Conservation (phyloP, 1,284 basidiomycete genomes). For the Cerioporus squamosus region DNA sequence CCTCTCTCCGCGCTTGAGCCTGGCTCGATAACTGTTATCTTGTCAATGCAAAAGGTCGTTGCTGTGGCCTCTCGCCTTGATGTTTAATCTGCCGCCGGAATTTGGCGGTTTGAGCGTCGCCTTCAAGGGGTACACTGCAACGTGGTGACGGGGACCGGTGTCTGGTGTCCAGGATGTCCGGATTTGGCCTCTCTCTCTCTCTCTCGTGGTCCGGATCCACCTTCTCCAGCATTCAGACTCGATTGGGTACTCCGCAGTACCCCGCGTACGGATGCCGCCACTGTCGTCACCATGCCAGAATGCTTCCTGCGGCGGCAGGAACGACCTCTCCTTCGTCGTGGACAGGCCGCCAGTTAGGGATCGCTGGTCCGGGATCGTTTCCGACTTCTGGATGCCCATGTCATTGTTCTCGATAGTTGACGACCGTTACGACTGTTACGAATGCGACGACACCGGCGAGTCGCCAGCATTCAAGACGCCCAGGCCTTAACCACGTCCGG, state of each 20-base stretch:
- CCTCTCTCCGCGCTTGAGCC: constrained; percentile 10
- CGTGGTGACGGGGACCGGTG: too few relatives aligned
- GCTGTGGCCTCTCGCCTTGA: constrained; percentile 12
- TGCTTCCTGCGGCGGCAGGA: not conserved
- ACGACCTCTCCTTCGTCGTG: not conserved
- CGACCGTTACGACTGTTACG: too few relatives aligned
- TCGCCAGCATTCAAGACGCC: too few relatives aligned
- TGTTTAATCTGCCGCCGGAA: not conserved
- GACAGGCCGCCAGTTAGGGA: too few relatives aligned
- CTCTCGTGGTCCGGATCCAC: not conserved
- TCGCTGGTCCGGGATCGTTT: too few relatives aligned
- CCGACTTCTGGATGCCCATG: too few relatives aligned
- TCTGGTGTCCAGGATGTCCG: not conserved
- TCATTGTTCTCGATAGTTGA: too few relatives aligned
- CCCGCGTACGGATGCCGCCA: not conserved
- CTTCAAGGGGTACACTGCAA: too few relatives aligned
- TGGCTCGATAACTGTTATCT: constrained; percentile 16
- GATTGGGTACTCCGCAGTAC: not conserved
- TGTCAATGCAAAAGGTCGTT: constrained; percentile 15
- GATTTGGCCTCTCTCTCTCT: not conserved
- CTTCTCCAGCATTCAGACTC: too few relatives aligned
- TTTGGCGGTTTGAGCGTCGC: constrained; percentile 7
- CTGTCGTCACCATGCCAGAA: not conserved
- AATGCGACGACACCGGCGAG: too few relatives aligned
- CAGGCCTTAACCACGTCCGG: too few relatives aligned